Percentiles rank a stretch among this genome's conserved stretches.
phyloP scores from a whole-genome alignment of 306 rosid genomes.

The Quercus robur region DNA sequence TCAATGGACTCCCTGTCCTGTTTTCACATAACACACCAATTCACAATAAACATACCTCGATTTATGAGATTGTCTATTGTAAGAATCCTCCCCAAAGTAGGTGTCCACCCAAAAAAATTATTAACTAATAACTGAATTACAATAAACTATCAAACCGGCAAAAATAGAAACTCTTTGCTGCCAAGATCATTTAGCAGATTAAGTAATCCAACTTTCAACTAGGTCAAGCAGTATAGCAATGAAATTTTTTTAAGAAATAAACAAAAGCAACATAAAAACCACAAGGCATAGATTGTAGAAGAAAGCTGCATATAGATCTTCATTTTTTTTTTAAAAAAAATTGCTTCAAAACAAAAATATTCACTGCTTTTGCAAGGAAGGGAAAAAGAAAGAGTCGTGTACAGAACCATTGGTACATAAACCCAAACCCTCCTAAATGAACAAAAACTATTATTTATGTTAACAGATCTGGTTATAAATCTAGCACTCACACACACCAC shows the following conservation, averaged over 20 bases:
- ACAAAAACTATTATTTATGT: neutral
- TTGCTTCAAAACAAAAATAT: neutral
- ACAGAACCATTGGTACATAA: neutral
- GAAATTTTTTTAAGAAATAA: neutral
- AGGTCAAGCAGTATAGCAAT: neutral
- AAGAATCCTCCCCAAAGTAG: too few relatives aligned
- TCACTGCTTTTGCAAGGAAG: neutral
- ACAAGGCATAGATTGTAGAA: neutral
- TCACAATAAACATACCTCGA: too few relatives aligned
- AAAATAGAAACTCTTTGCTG: neutral
- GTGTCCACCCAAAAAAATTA: neutral
- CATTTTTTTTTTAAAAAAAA: neutral
- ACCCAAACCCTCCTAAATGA: neutral
- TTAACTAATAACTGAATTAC: neutral
- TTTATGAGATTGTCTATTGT: too few relatives aligned
- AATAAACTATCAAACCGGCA: neutral
- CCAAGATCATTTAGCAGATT: neutral
- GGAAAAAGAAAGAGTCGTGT: neutral
- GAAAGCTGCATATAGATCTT: neutral
- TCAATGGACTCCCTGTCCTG: too few relatives aligned
- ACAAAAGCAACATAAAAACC: neutral
- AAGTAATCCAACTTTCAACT: neutral
- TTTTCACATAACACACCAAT: too few relatives aligned
- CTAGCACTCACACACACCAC: conserved; percentile 20
- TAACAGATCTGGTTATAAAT: neutral